These are phyloP conservation scores for Kazachstania psychrophila DNA, from an alignment of 805 yeast species.

Conservation along the genomic window DNA sequence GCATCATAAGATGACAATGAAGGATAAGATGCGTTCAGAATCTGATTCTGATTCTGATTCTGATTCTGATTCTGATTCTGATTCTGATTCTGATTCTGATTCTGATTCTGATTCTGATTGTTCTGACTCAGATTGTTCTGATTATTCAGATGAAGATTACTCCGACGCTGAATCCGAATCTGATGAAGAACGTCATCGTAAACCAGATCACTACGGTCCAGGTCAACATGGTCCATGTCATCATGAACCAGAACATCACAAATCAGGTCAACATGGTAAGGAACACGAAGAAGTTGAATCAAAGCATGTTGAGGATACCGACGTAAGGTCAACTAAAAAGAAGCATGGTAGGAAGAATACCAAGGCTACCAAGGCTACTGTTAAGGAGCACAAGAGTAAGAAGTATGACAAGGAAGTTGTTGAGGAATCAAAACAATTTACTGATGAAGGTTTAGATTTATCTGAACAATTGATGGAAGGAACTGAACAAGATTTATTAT, in stretches of 20 bases:
- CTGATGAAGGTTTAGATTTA: no score
- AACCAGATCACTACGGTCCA: not conserved
- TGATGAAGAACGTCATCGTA: not conserved
- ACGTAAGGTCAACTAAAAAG: not conserved
- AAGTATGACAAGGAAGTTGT: no score
- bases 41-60: slow-evolving; percentile 1
- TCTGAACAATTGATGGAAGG: not conserved
- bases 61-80: not conserved
- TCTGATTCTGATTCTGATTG: not conserved
- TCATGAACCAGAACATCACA: not conserved
- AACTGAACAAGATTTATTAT: not conserved
- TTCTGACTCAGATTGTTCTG: not conserved
- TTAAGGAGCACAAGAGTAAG: not conserved
- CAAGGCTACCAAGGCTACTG: not conserved
- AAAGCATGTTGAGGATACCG: not conserved
- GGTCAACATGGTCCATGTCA: not conserved
- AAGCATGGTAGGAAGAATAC: slow-evolving; percentile 1
- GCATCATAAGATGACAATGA: not conserved
- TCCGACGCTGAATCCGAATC: not conserved
- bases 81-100: not conserved
- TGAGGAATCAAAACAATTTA: no score
- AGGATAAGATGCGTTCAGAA: not conserved
- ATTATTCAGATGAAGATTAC: not conserved
- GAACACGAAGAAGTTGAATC: not conserved
- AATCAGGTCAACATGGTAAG: not conserved